Evolutionary conservation across 257 asterid genomes (phyloP).

Genomic region (Scutellaria minor): DNA sequence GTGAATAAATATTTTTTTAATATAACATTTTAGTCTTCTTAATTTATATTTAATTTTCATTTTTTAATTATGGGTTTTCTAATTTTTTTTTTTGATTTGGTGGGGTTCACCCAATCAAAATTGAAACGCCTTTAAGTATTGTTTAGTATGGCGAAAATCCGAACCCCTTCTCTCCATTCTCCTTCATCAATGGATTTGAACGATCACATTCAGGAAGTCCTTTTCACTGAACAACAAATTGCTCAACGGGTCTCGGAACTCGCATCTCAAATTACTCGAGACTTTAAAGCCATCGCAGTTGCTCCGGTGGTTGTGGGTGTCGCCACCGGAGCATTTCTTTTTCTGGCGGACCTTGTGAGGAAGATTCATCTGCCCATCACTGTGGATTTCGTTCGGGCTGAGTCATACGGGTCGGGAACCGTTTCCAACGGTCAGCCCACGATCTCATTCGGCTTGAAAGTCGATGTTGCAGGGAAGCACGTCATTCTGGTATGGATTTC

Average conservation of each 20-base stretch:
- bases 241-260: slow-evolving; percentile 60
- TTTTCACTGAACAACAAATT: slow-evolving; percentile 62
- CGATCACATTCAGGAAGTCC: slow-evolving; percentile 52
- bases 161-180: neutral
- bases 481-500: slow-evolving; percentile 64
- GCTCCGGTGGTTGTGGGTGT: slow-evolving; percentile 80
- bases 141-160: too few relatives aligned
- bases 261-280: slow-evolving; percentile 63
- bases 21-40: too few relatives aligned
- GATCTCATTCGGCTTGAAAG: slow-evolving; percentile 69
- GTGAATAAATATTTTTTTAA: too few relatives aligned
- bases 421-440: slow-evolving; percentile 73
- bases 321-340: slow-evolving; percentile 91
- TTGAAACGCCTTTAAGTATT: too few relatives aligned
- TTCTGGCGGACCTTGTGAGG: slow-evolving; percentile 86
- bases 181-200: slow-evolving; percentile 44
- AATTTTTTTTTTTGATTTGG: too few relatives aligned
- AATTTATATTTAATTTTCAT: too few relatives aligned
- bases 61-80: too few relatives aligned
- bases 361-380: slow-evolving; percentile 60
- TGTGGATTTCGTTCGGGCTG: slow-evolving; percentile 80
- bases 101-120: too few relatives aligned
- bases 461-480: slow-evolving; percentile 73
- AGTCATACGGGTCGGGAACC: slow-evolving; percentile 83
- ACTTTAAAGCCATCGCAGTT: slow-evolving; percentile 43